Evolutionary conservation across 1,139 yeast species (phyloP).

Genomic region (Sugiyamaella neomexicana): DNA sequence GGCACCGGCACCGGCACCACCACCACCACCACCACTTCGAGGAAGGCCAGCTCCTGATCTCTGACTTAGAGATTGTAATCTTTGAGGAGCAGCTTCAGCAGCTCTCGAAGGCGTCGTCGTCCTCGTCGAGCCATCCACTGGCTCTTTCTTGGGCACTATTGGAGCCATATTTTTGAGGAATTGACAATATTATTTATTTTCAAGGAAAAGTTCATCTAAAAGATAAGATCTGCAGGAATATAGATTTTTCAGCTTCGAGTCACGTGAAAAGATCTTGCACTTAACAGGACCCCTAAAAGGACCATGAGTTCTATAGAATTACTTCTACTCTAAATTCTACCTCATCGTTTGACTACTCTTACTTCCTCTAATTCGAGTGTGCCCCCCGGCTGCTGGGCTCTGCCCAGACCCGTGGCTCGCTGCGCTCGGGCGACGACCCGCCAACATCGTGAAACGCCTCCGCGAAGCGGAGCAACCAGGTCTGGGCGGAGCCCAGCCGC

Average conservation of each 20-base stretch:
- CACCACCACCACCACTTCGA: constrained; percentile 17
- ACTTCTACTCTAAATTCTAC: no score
- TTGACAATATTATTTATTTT: neutral
- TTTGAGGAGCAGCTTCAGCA: constrained; percentile 13
- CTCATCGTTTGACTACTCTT: no score
- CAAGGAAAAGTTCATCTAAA: neutral
- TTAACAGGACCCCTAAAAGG: no score
- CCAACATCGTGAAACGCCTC: no score
- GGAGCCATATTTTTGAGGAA: neutral
- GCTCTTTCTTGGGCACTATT: constrained; percentile 8
- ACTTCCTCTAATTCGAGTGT: no score
- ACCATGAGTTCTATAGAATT: no score
- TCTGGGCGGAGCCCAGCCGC: no score
- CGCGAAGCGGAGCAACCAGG: neutral
- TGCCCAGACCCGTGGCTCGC: neutral
- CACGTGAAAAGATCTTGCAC: no score
- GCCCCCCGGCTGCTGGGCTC: constrained; percentile 1
- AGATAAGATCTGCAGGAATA: neutral
- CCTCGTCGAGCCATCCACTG: neutral
- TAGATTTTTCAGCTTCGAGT: neutral
- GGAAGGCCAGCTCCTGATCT: constrained; percentile 16
- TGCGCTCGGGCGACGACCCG: no score
- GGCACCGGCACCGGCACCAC: constrained; percentile 32
- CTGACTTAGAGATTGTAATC: constrained; percentile 38
- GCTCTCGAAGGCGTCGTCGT: neutral